Percentiles rank a stretch among this genome's conserved stretches.
phyloP scores from a whole-genome alignment of 768 basidiomycete species.

The Rhizopogon vulgaris region DNA sequence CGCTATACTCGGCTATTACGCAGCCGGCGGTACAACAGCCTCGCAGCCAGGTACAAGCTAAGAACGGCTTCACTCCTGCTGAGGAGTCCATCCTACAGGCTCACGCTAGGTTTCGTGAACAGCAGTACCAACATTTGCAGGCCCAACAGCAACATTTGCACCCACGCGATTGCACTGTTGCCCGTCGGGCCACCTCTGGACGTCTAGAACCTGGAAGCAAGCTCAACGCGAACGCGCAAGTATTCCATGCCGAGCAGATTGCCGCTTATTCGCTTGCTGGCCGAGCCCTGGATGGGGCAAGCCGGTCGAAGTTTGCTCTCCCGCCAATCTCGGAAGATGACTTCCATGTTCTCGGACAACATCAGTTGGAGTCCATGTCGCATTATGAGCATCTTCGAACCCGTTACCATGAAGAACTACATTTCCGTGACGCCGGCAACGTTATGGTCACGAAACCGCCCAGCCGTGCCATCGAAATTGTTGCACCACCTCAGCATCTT shows the following conservation, averaged over 20 bases:
- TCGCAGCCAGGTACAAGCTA: constrained; percentile 29
- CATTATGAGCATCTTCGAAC: constrained; percentile 2
- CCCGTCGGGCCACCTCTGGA: background rate
- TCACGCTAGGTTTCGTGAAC: constrained; percentile 26
- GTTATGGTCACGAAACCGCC: constrained; percentile 15
- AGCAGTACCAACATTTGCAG: constrained; percentile 15
- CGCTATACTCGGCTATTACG: constrained; percentile 7
- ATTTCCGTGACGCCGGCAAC: background rate
- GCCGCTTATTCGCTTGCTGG: constrained; percentile 1
- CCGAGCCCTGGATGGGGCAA: background rate
- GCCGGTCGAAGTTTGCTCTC: constrained; percentile 6
- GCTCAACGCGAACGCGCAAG: constrained; percentile 4
- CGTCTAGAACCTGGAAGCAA: constrained; percentile 3
- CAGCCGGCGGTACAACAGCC: constrained; percentile 4
- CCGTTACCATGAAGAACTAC: background rate
- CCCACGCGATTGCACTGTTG: background rate
- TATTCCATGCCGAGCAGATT: constrained; percentile 3
- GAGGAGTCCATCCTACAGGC: constrained; percentile 64
- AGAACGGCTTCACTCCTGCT: constrained; percentile 58
- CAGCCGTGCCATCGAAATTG: constrained; percentile 25
- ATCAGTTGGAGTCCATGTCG: constrained; percentile 3
- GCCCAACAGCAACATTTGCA: constrained; percentile 1
- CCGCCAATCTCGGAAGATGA: constrained; percentile 30
- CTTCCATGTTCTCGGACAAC: constrained; percentile 23
- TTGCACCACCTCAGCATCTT: constrained; percentile 17